Evolutionary conservation across 192 early-diverging fungal species (phyloP), one percentile per base, ranked within the genome.

Genomic region (Coemansia sp.): DNA sequence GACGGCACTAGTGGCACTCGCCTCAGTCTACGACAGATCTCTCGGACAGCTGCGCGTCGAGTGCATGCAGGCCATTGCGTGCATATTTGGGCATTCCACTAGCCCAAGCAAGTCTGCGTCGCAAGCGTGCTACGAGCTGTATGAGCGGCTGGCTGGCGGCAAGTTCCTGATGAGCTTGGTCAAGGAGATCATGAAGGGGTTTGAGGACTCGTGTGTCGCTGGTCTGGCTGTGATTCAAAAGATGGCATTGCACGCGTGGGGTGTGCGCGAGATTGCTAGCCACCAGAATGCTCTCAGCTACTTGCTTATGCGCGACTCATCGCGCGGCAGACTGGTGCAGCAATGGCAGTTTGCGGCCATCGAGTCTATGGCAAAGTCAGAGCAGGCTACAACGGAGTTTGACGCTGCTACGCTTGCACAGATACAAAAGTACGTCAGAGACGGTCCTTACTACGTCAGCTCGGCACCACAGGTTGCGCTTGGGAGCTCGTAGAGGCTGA

Each of bases 171-270:
- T 66, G 51, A 65, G 68, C 50, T 55, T 82, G 29, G 68, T 69
- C 19, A 76, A 82, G 59, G 80, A 82, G 63, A 77, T 82, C 39
- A 82, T 74, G 75, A 82, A 76, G 55, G 80, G 80, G 9, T 77
- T 82, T 64, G 80, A 82, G 53, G 80, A 82, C 62, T 77, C 80
- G 42, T 76, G 74, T 32, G 51, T 74, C 7, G 74, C 80, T 36
- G 80, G 70, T 3, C 57, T 82, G 50, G 68, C 80, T 5, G 80
- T 77, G 39, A 64, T 82, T 50, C 74, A 82, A 38, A 82, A 82
- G 63, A 67, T 82, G 65, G 58, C 65, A 15, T 45, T 55, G 23
- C 80, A 82, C 51, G 80, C 70, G 31, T 82, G 80, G 80, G 80
- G 80, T 5, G 66, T 82, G 32, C 74, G 72, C 25, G 80, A 82